Evolutionary conservation across 345 rosid species (phyloP).

Genomic region (Lagerstroemia speciosa): DNA sequence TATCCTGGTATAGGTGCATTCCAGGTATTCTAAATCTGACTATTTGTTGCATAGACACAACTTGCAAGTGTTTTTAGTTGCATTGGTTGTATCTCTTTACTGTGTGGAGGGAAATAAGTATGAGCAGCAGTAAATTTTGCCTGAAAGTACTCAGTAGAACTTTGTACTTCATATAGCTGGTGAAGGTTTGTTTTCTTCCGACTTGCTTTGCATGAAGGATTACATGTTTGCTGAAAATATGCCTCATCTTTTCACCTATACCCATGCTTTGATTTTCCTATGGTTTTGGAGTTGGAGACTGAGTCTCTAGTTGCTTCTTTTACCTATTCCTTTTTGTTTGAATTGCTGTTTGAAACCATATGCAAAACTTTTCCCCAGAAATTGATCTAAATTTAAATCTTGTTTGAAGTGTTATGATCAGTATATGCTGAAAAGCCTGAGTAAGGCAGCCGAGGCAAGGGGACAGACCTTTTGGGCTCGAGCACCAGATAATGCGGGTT

Average conservation of each 20-base stretch:
- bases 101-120: not conserved
- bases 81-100: not conserved
- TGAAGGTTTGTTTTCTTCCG: not conserved
- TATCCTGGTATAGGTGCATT: slow-evolving; percentile 98
- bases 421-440: slow-evolving; percentile 63
- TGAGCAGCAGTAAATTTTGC: not conserved
- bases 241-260: not conserved
- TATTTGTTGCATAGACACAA: not conserved
- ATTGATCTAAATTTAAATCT: not conserved
- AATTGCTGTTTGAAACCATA: not conserved
- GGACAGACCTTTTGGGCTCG: slow-evolving; percentile 76
- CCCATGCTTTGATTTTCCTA: not conserved
- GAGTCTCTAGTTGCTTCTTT: not conserved
- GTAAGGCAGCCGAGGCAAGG: slow-evolving; percentile 77
- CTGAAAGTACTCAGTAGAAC: not conserved
- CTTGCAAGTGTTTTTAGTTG: not conserved
- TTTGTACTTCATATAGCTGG: not conserved
- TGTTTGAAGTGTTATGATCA: slow-evolving; percentile 76
- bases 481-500: slow-evolving; percentile 86
- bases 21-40: slow-evolving; percentile 47
- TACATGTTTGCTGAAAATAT: not conserved
- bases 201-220: not conserved
- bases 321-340: not conserved
- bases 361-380: not conserved
- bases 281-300: not conserved